Conservation (phyloP, 164 flowering plant species). For the Vitis riparia region DNA sequence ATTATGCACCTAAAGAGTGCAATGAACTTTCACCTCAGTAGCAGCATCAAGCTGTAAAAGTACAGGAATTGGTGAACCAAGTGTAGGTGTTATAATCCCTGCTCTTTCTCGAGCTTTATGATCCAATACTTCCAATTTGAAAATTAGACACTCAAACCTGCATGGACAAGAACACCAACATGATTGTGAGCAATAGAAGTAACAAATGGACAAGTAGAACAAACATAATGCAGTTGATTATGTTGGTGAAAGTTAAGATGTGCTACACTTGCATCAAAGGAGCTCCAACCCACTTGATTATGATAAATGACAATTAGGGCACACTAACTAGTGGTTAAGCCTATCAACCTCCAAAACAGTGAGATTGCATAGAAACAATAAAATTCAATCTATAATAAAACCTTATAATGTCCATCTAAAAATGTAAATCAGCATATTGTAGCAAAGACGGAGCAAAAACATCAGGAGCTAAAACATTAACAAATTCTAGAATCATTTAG, state of each 20-base stretch:
- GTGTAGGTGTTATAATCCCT: slow-evolving; percentile 79
- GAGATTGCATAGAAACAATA: background rate
- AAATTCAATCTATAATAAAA: no score
- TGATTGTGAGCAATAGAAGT: slow-evolving; percentile 1
- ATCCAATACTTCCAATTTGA: slow-evolving; percentile 89
- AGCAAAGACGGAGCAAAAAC: no score
- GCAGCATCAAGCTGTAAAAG: slow-evolving; percentile 76
- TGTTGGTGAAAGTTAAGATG: no score
- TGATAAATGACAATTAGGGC: no score
- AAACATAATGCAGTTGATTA: background rate
- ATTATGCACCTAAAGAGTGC: background rate
- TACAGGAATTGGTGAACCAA: slow-evolving; percentile 84
- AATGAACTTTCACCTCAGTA: slow-evolving; percentile 50
- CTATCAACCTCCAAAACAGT: no score
- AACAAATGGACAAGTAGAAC: background rate
- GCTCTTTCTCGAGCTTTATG: slow-evolving; percentile 96
- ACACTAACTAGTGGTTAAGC: no score
- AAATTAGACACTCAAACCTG: slow-evolving; percentile 76
- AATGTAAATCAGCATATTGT: no score
- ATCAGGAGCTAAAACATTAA: no score
- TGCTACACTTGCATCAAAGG: no score
- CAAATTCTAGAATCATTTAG: no score
- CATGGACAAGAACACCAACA: slow-evolving; percentile 9
- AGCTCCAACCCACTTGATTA: no score
- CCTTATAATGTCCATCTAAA: no score